Conservation (phyloP, 2,329 filamentous ascomycete species). For the Aureobasidium sp. region DNA sequence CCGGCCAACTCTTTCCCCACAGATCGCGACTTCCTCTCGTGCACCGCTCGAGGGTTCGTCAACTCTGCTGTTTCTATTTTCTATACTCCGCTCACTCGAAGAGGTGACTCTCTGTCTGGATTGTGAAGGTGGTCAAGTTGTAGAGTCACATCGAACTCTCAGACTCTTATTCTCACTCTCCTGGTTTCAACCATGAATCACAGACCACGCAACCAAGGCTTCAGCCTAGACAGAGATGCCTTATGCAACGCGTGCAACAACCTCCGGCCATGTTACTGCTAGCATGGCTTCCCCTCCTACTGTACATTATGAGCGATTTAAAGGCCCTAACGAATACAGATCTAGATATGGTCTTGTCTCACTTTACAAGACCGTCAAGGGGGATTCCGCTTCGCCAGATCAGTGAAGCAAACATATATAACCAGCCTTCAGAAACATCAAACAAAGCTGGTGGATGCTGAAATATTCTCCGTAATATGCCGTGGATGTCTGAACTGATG, state of each 20-base stretch:
- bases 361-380: too few species aligned
- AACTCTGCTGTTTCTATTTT: not conserved
- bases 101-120: not conserved
- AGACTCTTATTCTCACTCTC: not conserved
- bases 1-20: not conserved
- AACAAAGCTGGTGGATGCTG: not conserved
- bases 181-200: not conserved
- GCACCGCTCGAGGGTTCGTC: not conserved
- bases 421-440: not conserved
- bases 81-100: not conserved
- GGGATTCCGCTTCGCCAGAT: too few species aligned
- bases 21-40: not conserved
- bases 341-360: too few species aligned
- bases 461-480: not conserved
- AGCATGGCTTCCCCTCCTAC: too few species aligned
- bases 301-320: too few species aligned
- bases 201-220: not conserved
- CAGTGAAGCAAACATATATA: too few species aligned
- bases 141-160: not conserved
- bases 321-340: too few species aligned
- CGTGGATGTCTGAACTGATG: not conserved
- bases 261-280: too few species aligned
- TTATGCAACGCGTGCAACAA: not conserved
- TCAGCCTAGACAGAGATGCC: not conserved
- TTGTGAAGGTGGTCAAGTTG: not conserved